Conservation (phyloP, 1,284 basidiomycete species). For the Marasmius sp. region DNA sequence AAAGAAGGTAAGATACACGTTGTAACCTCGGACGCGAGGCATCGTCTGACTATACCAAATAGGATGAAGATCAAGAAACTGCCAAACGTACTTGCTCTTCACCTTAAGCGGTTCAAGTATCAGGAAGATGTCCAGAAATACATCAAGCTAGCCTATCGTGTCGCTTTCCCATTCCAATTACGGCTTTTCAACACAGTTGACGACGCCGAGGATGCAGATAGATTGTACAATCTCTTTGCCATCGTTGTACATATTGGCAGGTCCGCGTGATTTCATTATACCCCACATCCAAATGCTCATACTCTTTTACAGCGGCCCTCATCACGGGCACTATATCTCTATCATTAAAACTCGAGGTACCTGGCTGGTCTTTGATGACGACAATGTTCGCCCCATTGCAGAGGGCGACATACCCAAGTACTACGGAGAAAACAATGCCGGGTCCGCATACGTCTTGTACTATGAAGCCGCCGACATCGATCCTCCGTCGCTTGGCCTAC, state of each 20-base stretch:
- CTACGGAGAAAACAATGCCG: conserved; percentile 89
- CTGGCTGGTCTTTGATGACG: conserved; percentile 97
- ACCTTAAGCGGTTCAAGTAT: conserved; percentile 98
- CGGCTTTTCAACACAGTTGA: conserved; percentile 97
- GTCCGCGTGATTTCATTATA: conserved; percentile 49
- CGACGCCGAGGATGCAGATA: conserved; percentile 84
- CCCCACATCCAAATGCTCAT: conserved; percentile 15
- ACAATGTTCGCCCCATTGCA: conserved; percentile 84
- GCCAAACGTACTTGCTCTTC: conserved; percentile 91
- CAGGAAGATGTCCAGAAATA: conserved; percentile 87
- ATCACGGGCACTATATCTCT: conserved; percentile 97
- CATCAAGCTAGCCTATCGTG: conserved; percentile 94
- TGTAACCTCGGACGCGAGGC: conserved; percentile 4
- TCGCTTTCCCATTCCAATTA: conserved; percentile 93
- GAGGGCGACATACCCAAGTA: conserved; percentile 91
- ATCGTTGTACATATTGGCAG: conserved; percentile 98
- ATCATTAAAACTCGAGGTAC: conserved; percentile 84
- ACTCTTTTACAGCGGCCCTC: conserved; percentile 69
- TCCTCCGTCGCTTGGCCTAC: conserved; percentile 65
- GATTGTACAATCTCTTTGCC: conserved; percentile 91
- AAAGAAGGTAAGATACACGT: conserved; percentile 74
- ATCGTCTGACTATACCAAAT: conserved; percentile 1
- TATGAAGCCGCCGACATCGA: conserved; percentile 94
- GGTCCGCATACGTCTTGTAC: conserved; percentile 95
- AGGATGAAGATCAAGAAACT: conserved; percentile 98